A percentile compares a stretch with the other conserved stretches of the same genome.
phyloP scores from a whole-genome alignment of 2,329 filamentous ascomycete species.

The Cladosporium halotolerans region DNA sequence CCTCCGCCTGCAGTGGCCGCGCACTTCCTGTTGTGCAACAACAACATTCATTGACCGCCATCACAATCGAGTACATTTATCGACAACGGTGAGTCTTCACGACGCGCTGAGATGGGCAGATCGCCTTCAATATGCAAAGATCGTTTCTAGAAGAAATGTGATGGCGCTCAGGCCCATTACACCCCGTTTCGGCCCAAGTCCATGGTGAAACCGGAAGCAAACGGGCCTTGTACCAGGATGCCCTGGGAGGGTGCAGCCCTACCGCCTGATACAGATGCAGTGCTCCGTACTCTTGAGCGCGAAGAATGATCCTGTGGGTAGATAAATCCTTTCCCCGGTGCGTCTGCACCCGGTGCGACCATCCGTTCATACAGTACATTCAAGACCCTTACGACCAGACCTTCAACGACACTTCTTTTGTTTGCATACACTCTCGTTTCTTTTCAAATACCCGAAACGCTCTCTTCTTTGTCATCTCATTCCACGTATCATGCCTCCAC shows the following conservation, averaged over 20 bases:
- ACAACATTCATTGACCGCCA: too few relatives aligned
- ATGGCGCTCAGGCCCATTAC: too few relatives aligned
- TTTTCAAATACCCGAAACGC: neutral
- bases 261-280: neutral
- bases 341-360: neutral
- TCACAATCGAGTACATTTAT: too few relatives aligned
- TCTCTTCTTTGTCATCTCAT: neutral
- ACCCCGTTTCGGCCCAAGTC: conserved; percentile 1
- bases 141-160: too few relatives aligned
- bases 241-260: neutral
- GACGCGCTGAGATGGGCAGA: too few relatives aligned
- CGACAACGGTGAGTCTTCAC: too few relatives aligned
- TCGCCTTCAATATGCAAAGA: too few relatives aligned
- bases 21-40: too few relatives aligned
- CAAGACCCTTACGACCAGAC: neutral
- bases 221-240: neutral
- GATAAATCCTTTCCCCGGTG: conserved; percentile 3
- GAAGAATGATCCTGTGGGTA: neutral
- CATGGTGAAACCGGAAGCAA: conserved; percentile 1
- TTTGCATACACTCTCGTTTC: neutral
- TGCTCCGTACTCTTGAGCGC: neutral
- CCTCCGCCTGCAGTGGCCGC: too few relatives aligned
- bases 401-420: neutral
- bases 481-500: neutral
- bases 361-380: too few relatives aligned